Conservation (phyloP, 2,329 filamentous ascomycete genomes). For the Beauveria sp. region DNA sequence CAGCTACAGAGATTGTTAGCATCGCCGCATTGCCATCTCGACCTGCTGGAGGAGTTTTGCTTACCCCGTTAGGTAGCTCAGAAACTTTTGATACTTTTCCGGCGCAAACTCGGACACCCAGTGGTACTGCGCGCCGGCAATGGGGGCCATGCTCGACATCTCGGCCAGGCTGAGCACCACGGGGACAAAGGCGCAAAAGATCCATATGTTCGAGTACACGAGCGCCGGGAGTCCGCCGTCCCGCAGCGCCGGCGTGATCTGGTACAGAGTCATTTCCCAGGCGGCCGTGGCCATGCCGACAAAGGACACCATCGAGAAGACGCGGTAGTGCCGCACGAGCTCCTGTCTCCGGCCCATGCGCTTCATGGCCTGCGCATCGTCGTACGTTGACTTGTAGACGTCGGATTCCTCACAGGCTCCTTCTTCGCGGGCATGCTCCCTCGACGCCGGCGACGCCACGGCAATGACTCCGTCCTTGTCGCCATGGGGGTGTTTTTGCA, state of each 20-base stretch:
- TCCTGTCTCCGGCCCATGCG: constrained; percentile 9
- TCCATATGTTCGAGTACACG: constrained; percentile 8
- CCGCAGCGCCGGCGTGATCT: constrained; percentile 8
- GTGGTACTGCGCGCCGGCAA: constrained; percentile 10
- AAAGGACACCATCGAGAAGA: constrained; percentile 12
- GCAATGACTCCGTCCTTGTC: background rate
- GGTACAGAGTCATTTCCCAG: constrained; percentile 8
- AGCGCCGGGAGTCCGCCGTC: constrained; percentile 6
- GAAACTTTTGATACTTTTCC: constrained; percentile 10
- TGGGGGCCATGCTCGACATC: constrained; percentile 9
- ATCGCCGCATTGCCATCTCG: too few species aligned
- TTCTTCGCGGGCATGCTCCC: background rate
- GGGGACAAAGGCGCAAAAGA: constrained; percentile 6
- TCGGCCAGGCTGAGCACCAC: constrained; percentile 11
- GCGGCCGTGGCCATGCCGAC: constrained; percentile 9
- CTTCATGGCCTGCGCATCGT: constrained; percentile 1
- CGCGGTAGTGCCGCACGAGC: constrained; percentile 9
- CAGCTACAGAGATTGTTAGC: background rate
- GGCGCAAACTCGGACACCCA: constrained; percentile 11
- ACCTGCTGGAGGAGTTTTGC: background rate
- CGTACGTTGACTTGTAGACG: constrained; percentile 6
- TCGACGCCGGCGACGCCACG: background rate
- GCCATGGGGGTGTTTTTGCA: background rate
- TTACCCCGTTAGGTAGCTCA: constrained; percentile 11
- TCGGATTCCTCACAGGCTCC: background rate